A percentile compares a stretch with the other conserved stretches of the same genome.
phyloP scores from a whole-genome alignment of 202 grass and related monocot genomes.

The Hordeum pubiflorum region DNA sequence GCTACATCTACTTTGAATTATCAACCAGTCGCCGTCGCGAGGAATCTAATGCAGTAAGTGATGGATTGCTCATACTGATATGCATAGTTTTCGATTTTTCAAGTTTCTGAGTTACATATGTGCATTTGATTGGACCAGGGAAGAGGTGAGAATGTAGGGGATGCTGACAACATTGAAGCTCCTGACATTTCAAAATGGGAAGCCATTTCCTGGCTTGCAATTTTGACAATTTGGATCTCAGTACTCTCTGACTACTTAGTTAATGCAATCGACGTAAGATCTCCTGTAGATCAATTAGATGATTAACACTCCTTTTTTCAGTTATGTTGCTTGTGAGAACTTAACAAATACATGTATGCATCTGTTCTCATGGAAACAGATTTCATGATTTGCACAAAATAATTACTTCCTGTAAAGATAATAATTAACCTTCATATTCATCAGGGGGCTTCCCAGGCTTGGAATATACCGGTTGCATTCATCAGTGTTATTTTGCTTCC shows the following conservation, averaged over 20 bases:
- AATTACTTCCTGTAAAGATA: neutral
- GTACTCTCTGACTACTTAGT: constrained; percentile 61
- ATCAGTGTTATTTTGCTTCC: constrained; percentile 86
- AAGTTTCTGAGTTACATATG: constrained; percentile 20
- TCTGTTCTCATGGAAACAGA: neutral
- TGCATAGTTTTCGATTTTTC: neutral
- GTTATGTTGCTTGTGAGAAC: neutral
- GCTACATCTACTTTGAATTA: constrained; percentile 58
- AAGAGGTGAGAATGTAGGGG: constrained; percentile 26
- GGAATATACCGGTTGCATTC: constrained; percentile 64
- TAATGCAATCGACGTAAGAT: constrained; percentile 47
- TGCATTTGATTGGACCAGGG: constrained; percentile 26
- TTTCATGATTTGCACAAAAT: neutral
- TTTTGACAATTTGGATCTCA: constrained; percentile 63
- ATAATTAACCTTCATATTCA: constrained; percentile 7
- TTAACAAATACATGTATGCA: neutral
- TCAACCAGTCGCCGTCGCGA: constrained; percentile 11
- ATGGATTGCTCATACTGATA: neutral
- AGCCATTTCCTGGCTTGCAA: constrained; percentile 60
- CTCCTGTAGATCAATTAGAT: neutral
- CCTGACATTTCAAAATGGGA: constrained; percentile 59
- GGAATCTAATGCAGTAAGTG: constrained; percentile 34
- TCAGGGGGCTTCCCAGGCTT: constrained; percentile 52
- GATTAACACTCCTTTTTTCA: neutral
- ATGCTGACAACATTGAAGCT: constrained; percentile 1